phyloP scores from a whole-genome alignment of 1,284 basidiomycete genomes.

The Tremellales sp. region DNA sequence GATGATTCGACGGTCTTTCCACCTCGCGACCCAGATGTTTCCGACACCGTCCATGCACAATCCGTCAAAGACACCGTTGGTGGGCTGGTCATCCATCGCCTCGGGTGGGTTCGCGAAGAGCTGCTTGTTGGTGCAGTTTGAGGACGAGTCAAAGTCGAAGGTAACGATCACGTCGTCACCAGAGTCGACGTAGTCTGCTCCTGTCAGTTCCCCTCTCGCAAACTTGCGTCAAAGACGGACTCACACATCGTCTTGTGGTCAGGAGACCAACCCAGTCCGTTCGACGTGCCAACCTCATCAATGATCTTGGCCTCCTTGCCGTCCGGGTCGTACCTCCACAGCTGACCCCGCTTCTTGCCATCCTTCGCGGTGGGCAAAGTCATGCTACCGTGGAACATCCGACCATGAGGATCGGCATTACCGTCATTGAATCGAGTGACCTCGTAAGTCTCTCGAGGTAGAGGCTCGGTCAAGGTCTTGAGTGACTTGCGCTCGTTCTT shows the following conservation, averaged over 20 bases:
- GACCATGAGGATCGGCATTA: conserved; percentile 37
- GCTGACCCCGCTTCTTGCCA: conserved; percentile 23
- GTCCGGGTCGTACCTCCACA: conserved; percentile 33
- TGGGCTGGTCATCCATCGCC: conserved; percentile 9
- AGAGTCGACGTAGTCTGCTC: conserved; percentile 46
- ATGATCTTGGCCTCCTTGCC: conserved; percentile 23
- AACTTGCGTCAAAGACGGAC: conserved; percentile 7
- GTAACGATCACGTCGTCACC: conserved; percentile 21
- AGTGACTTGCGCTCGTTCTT: conserved; percentile 7
- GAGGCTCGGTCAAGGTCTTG: conserved; percentile 20
- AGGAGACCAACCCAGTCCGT: conserved; percentile 46
- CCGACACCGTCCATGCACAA: conserved; percentile 42
- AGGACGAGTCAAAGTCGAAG: conserved; percentile 38
- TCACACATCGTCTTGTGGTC: conserved; percentile 43
- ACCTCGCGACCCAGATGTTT: conserved; percentile 45
- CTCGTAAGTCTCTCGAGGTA: conserved; percentile 15
- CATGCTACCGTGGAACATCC: conserved; percentile 40
- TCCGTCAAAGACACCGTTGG: conserved; percentile 41
- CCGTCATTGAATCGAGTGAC: conserved; percentile 47
- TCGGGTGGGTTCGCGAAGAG: conserved; percentile 24
- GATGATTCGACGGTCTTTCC: conserved; percentile 42
- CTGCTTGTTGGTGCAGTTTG: conserved; percentile 23
- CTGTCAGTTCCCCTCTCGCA: conserved; percentile 2
- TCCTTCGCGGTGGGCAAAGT: conserved; percentile 16
- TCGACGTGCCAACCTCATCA: conserved; percentile 34